Conservation (phyloP, 2,329 filamentous ascomycete species). For the Colletotrichum abscissum region DNA sequence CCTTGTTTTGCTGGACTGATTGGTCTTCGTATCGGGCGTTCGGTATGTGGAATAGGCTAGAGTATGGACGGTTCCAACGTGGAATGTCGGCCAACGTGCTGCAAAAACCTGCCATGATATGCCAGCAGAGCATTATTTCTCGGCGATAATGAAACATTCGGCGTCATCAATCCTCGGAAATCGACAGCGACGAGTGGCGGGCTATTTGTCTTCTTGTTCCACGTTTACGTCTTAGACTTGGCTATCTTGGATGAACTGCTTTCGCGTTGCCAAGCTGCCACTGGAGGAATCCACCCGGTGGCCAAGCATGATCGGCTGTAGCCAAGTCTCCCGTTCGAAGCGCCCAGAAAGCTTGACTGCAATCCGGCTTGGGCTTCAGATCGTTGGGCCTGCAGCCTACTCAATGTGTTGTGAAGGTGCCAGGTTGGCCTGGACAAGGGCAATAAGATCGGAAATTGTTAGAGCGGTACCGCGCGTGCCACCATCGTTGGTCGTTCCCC, state of each 20-base stretch:
- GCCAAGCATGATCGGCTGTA: conserved; percentile 10
- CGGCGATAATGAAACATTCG: not conserved
- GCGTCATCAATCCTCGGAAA: not conserved
- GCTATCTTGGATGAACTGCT: not conserved
- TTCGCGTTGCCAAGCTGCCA: conserved; percentile 12
- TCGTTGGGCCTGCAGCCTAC: not conserved
- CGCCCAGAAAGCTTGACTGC: conserved; percentile 24
- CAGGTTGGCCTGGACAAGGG: conserved; percentile 4
- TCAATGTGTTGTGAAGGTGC: not conserved
- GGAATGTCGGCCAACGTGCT: conserved; percentile 10
- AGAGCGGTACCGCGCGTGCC: not conserved
- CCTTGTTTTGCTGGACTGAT: not conserved
- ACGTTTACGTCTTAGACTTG: not conserved
- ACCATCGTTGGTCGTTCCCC: not conserved
- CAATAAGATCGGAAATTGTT: conserved; percentile 3
- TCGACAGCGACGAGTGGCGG: not conserved
- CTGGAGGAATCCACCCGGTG: not conserved
- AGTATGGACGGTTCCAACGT: not conserved
- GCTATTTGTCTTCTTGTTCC: not conserved
- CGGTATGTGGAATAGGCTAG: conserved; percentile 27
- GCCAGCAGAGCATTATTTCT: not conserved
- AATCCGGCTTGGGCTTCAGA: not conserved
- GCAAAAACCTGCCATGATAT: not conserved
- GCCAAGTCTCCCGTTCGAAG: not conserved
- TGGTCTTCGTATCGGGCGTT: not conserved